phyloP scores from a whole-genome alignment of 2,329 filamentous ascomycete species.

The Zymoseptoria brevis region DNA sequence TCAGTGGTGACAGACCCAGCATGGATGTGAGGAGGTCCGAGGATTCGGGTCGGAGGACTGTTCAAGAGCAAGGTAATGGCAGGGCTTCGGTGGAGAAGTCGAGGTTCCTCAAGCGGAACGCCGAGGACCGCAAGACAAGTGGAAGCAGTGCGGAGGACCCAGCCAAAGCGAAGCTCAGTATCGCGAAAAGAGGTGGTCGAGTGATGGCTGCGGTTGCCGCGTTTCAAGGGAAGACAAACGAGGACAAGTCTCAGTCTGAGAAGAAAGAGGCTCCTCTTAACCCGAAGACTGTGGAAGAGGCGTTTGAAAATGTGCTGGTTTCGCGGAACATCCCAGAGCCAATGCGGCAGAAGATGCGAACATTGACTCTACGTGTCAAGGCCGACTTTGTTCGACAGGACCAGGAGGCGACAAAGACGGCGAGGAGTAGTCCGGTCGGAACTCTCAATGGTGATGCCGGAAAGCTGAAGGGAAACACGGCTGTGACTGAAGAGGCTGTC shows the following conservation, averaged over 20 bases:
- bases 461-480: constrained; percentile 30
- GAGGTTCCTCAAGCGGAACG: constrained; percentile 17
- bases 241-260: constrained; percentile 20
- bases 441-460: constrained; percentile 40
- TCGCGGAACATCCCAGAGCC: constrained; percentile 89
- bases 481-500: constrained; percentile 18
- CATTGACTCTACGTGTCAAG: constrained; percentile 80
- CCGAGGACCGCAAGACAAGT: constrained; percentile 30
- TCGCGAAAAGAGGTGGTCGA: constrained; percentile 43
- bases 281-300: constrained; percentile 51
- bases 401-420: constrained; percentile 44
- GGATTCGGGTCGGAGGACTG: constrained; percentile 14
- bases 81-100: constrained; percentile 18
- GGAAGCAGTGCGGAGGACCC: constrained; percentile 28
- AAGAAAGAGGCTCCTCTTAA: constrained; percentile 43
- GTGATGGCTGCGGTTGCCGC: constrained; percentile 59
- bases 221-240: constrained; percentile 48
- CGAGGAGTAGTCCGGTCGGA: constrained; percentile 51
- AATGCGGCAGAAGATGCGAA: constrained; percentile 90
- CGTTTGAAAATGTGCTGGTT: constrained; percentile 60
- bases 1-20: constrained; percentile 21
- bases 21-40: constrained; percentile 22
- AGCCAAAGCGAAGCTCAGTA: constrained; percentile 23
- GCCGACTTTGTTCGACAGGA: constrained; percentile 91
- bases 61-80: constrained; percentile 8